phyloP scores from a whole-genome alignment of 441 rosid genomes.

The Eruca vesicaria region DNA sequence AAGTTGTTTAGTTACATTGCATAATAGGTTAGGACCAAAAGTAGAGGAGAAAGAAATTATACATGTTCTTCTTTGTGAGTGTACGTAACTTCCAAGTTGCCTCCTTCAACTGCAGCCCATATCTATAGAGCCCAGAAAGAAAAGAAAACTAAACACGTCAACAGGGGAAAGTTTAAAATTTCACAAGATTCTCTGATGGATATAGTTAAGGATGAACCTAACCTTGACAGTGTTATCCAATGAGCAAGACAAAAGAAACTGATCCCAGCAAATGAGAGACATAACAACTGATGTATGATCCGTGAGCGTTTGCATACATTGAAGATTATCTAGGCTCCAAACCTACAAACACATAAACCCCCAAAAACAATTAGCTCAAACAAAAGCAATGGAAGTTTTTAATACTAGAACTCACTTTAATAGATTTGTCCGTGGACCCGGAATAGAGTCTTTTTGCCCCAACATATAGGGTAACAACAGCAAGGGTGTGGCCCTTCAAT shows the following conservation, averaged over 20 bases:
- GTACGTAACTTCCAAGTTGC: conserved; percentile 88
- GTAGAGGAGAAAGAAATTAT: not conserved
- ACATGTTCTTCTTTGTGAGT: conserved; percentile 93
- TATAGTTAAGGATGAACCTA: conserved; percentile 7
- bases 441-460: conserved; percentile 95
- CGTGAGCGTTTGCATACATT: conserved; percentile 80
- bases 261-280: conserved; percentile 99
- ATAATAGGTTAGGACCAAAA: not conserved
- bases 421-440: conserved; percentile 90
- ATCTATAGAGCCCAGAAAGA: conserved; percentile 51
- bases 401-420: conserved; percentile 49
- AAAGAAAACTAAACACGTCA: not conserved
- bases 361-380: conserved; percentile 5
- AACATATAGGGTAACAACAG: conserved; percentile 90
- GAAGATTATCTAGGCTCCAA: conserved; percentile 92
- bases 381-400: not conserved
- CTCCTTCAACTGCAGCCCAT: conserved; percentile 94
- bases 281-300: conserved; percentile 88
- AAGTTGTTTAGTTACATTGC: conserved; percentile 10
- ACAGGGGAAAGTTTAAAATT: not conserved
- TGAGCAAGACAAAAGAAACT: conserved; percentile 95
- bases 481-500: conserved; percentile 63
- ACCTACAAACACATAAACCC: conserved; percentile 44
- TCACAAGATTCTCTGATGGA: not conserved
- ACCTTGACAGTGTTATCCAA: conserved; percentile 96